These are phyloP conservation scores for Cryptococcus jaspeensis DNA, from an alignment of 1,284 basidiomycete species.

Conservation along the genomic window DNA sequence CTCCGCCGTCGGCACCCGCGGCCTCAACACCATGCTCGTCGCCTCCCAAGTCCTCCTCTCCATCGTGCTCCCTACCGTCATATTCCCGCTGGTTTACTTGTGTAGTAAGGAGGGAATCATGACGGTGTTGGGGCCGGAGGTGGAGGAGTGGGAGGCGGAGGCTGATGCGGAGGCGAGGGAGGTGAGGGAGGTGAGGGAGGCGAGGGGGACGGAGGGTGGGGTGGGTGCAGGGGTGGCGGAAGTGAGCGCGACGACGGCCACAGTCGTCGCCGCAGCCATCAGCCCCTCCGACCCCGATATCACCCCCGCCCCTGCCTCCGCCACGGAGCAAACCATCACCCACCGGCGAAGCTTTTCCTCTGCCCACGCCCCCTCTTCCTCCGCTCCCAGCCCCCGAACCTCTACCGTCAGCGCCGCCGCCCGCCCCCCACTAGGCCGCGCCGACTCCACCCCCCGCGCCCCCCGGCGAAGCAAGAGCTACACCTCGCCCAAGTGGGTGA, in stretches of 20 bases:
- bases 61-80: slow-evolving; percentile 83
- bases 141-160: slow-evolving; percentile 7
- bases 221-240: too few relatives aligned
- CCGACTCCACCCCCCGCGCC: too few relatives aligned
- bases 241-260: too few relatives aligned
- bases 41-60: slow-evolving; percentile 84
- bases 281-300: too few relatives aligned
- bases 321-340: neutral
- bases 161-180: neutral
- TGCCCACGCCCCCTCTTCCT: too few relatives aligned
- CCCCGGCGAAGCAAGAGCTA: slow-evolving; percentile 48
- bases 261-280: too few relatives aligned
- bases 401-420: neutral
- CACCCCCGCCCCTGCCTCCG: neutral
- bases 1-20: slow-evolving; percentile 67
- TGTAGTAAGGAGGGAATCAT: slow-evolving; percentile 70
- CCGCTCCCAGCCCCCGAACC: slow-evolving; percentile 10
- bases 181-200: neutral
- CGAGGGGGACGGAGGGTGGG: neutral
- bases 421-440: slow-evolving; percentile 8
- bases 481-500: slow-evolving; percentile 61
- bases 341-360: too few relatives aligned
- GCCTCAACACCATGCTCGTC: slow-evolving; percentile 79
- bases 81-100: slow-evolving; percentile 73
- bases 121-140: slow-evolving; percentile 56